Evolutionary conservation across 139 green algal genomes (phyloP).

Genomic region (Edaphochlamys debaryana): DNA sequence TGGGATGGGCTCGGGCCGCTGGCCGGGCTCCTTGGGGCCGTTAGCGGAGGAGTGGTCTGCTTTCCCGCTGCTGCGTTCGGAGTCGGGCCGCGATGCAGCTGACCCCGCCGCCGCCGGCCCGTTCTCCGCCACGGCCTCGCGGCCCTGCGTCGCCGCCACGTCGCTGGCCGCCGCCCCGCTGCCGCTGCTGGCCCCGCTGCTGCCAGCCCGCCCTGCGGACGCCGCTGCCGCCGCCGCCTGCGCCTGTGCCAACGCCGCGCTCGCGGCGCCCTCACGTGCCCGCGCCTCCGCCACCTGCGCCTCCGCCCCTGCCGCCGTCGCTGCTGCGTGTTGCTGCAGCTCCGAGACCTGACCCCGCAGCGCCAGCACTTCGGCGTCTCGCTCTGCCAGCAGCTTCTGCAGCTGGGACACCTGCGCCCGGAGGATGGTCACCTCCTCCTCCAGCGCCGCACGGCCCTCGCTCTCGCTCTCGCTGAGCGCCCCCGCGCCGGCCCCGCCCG

Average conservation of each 20-base stretch:
- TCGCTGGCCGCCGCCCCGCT: neutral
- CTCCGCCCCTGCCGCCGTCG: conserved; percentile 7
- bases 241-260: too few species aligned
- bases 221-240: neutral
- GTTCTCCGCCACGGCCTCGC: neutral
- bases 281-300: neutral
- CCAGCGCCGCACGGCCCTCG: conserved; percentile 17
- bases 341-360: conserved; percentile 53
- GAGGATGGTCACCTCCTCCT: conserved; percentile 44
- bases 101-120: neutral
- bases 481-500: neutral
- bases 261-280: too few species aligned
- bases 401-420: conserved; percentile 39
- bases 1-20: conserved; percentile 10
- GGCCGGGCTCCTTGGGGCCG: conserved; percentile 4
- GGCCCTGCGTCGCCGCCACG: neutral
- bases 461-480: conserved; percentile 9
- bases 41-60: neutral
- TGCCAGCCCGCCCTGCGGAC: neutral
- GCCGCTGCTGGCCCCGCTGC: conserved; percentile 14
- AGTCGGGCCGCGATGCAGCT: neutral
- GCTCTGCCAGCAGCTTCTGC: conserved; percentile 50
- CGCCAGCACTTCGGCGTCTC: conserved; percentile 49
- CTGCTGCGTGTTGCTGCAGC: conserved; percentile 21
- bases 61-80: conserved; percentile 3